Base-by-base conservation (phyloP, 495 filamentous ascomycete species). In the Peziza echinospora region DNA sequence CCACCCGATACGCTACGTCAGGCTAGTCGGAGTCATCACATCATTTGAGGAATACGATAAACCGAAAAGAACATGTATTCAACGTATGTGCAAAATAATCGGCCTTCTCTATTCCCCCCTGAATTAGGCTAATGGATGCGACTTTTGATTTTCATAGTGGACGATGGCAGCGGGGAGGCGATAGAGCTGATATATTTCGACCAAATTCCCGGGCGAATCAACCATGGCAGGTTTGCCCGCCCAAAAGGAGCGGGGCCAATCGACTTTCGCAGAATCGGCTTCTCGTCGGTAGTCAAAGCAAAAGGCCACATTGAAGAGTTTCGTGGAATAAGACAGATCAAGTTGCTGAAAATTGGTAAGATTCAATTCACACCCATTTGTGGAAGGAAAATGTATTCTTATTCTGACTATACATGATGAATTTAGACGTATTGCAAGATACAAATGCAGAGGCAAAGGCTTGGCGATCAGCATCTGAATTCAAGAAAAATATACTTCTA, bases 1-100 rank as follows among this genome's bases (percentile, higher is more conserved):
- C 65, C 84, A 96, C 61, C 89, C 91, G 0, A 79, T 96, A 49
- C 77, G 76, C 68, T 93, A 76, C 72, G 73, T 89, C 34, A 73
- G 77, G 51, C 53, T 94, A 16, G 70, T 78, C 21, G 89, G 87
- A 10, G 60, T 78, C 13, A 70, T 97, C 17, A 78, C 92, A 42
- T 79, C 81, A 10, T 66, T 84, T 46, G 77, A 83, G 48, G 73
- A 83, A 17, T 70, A 67, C 46, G 58, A 66, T 16, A 44, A 28
- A 17, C 30, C 13, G 30, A 17, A 17, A 5, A 44, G 48, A 5
- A 4, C 16, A 17, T n/a, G n/a, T 13, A 43, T 53, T 40, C 42
- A 50, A 16, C 23, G 51, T 53, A 49, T 21, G 26, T 21, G 9
- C 13, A n/a, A n/a, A n/a, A n/a, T n/a, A n/a, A n/a, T n/a, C n/a